Base-by-base conservation (phyloP, 305 asterid species). In the Solanum chacoense region DNA sequence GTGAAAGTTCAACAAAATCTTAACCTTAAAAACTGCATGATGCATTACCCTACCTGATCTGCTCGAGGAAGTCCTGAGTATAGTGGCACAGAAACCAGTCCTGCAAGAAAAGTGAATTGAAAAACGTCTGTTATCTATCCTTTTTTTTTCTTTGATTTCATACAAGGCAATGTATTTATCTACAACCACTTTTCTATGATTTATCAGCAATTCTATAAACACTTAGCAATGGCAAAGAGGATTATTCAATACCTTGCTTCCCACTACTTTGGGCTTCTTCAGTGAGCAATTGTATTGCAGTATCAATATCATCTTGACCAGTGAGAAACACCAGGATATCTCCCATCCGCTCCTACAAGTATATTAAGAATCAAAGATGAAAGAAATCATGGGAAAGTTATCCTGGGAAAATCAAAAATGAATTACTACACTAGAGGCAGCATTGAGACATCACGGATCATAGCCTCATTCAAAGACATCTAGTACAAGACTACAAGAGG, bases 241-340 rank as follows among this genome's bases (percentile, higher is more conserved):
- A 31, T 11, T 55, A 84, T 84, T 31, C 73, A 55, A 40, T 88
- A 97, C 98, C 99, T 96, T 92, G 91, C 75, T 94, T 94, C 91
- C 90, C 92, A 26, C 90, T 90, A 84, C 77, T 88, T 71, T 91
- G 91, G 87, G 97, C 91, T 92, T 96, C 99, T 92, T 97, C 99
- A 45, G 98, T 91, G 83, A 96, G 96, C 94, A 97, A 89, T 92
- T 93, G 97, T 84, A 93, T 92, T 76, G 98, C 98, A 90, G 97
- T 96, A 91, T 97, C 99, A 91, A 97, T 96, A 91, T 96, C 99
- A 91, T 97, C 99, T 95, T 97, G 98, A 88, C 99, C 99, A 5
- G 99, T 96, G 75, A 97, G 97, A 90, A 97, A 95, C 80, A 96
- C 98, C 88, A 97, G 93, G 90, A 97, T 93, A 93, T 97, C 99